phyloP scores from a whole-genome alignment of 2,329 filamentous ascomycete genomes.

The Penicillium verrucosum region DNA sequence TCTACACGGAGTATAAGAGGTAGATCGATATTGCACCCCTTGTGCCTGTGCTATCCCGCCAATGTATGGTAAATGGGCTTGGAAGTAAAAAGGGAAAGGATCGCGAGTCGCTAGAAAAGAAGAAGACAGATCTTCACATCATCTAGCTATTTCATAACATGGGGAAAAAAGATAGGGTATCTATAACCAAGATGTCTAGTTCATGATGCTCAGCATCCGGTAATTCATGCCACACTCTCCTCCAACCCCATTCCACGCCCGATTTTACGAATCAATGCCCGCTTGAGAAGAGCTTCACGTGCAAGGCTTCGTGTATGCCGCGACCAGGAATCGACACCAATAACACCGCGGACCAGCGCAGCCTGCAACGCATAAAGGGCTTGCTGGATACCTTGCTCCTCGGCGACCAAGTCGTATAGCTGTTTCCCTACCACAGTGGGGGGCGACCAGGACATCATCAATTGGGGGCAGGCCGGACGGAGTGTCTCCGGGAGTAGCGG shows the following conservation, averaged over 20 bases:
- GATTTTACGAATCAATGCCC: constrained; percentile 47
- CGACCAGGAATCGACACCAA: constrained; percentile 47
- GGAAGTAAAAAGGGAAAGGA: neutral
- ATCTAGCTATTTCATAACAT: neutral
- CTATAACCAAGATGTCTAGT: constrained; percentile 1
- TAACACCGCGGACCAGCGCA: constrained; percentile 45
- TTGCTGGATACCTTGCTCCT: constrained; percentile 82
- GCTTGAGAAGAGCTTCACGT: constrained; percentile 48
- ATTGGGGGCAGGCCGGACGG: constrained; percentile 62
- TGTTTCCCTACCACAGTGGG: constrained; percentile 92
- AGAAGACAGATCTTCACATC: neutral
- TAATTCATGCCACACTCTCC: constrained; percentile 13
- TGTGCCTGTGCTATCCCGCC: no score
- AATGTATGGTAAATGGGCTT: no score
- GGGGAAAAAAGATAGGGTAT: constrained; percentile 9
- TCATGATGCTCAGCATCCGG: neutral
- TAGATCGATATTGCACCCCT: neutral
- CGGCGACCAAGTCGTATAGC: constrained; percentile 81
- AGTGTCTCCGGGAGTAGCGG: constrained; percentile 32
- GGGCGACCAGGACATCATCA: constrained; percentile 88
- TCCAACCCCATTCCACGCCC: constrained; percentile 46
- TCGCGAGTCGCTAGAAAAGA: neutral
- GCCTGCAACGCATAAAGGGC: constrained; percentile 66
- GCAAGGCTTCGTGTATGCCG: constrained; percentile 47
- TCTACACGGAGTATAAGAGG: neutral